Evolutionary conservation across 2,329 filamentous ascomycete genomes (phyloP), one percentile per base, ranked within the genome.

Genomic region (Dactylellina leptospora): DNA sequence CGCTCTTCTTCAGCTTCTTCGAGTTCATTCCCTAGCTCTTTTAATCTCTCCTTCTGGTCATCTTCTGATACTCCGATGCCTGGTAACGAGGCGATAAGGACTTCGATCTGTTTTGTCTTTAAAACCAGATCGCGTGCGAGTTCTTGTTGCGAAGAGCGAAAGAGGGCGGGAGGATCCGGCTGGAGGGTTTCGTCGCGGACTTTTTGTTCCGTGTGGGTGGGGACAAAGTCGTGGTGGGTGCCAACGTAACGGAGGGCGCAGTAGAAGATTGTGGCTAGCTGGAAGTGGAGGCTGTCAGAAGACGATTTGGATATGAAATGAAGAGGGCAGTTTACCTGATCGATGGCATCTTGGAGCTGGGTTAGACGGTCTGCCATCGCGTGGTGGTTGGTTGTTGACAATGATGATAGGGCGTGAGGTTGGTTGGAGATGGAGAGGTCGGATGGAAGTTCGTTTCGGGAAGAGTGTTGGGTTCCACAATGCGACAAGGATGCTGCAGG

Each of bases 81-180:
- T 0, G 91, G 91, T 1, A 96, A 83, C 20, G 85, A 86, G 13
- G 87, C 89, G 66, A 93, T 90, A 50, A 95, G 81, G 45, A 86
- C 83, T 79, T 95, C 91, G 73, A 95, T 92, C 81, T 93, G 90
- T 81, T 93, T 90, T 76, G 92, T 89, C 77, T 93, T 92, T 66
- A 90, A 79, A 66, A 93, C 88, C 23, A 95, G 82, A 78, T 93
- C 91, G 73, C 86, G 85, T 36, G 90, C 89, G 58, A 95, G 83
- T 79, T 93, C 90, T 71, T 87, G 83, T 78, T 92, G 85, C 48
- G 88, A 86, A 2, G 85, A 84, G 61, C 85, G 83, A 80, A 91
- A 91, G 38, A 75, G 56, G 16, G 68, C 69, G 48, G 50, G 36
- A 8, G 58, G 58, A 27, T 54, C 36, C 9, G 23, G 27, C 23